Base-by-base conservation (phyloP, 257 asterid species). In the Fraxinus quadrangulata region DNA sequence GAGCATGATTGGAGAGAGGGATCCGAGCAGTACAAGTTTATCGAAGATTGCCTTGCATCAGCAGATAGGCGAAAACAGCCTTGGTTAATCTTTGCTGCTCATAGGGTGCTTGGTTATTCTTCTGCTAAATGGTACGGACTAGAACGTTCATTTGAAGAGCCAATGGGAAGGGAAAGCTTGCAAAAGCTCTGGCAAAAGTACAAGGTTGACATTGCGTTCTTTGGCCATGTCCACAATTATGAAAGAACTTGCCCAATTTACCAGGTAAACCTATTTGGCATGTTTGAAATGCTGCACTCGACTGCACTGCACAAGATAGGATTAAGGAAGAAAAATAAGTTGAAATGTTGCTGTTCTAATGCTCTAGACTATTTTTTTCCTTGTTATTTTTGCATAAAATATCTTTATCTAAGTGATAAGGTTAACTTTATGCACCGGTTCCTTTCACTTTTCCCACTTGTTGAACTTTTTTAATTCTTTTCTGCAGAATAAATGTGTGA, bases 401-500 rank as follows among this genome's bases (percentile, higher is more conserved):
- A 47, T 47, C 21, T 14, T 14, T 16, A 47, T 47, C 49, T 42
- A 13, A 45, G 51, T 45, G 19, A 45, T 13, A 2, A 12, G 17
- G 17, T 42, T 12, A 10, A 45, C 17, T 45, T 45, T 45, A 45
- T 45, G 51, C 17, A 47, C 59, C 21, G 21, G 8, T 3, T 21
- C 6, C 66, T 21, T 54, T 26, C 66, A 56, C 28, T 9, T 8
- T 59, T 23, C 28, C 67, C 5, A 59, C 13, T 6, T 59, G 11
- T 19, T 21, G 28, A 23, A 59, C 5, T 2, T 59, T 59, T 59
- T 1, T 21, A 23, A 21, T 37, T 21, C 13, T 12, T 67, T 63
- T 75, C 76, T 73, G 74, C 80, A 90, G 96, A 90, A 84, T 67
- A 83, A 75, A 74, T 90, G 93, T 13, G 90, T 90, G 76, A 90